A percentile compares a stretch with the other conserved stretches of the same genome.
These are phyloP conservation scores for Fusarium buharicum DNA, from an alignment of 2,329 filamentous ascomycete genomes.

Conservation along the genomic window DNA sequence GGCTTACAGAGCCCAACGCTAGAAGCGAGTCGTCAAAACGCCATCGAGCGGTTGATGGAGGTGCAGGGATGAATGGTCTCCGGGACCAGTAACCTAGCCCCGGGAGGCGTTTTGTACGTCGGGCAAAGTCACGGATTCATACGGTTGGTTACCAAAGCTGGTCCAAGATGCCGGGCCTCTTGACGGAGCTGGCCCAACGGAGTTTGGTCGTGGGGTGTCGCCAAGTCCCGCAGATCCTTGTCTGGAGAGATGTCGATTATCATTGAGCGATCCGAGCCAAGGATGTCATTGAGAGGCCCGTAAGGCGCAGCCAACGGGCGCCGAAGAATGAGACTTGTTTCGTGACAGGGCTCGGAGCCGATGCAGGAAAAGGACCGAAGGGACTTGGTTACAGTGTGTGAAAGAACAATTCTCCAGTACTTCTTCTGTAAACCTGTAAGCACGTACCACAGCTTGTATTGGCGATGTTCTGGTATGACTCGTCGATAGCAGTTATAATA, in stretches of 20 bases:
- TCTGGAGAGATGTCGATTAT: slow-evolving; percentile 8
- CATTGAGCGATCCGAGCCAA: slow-evolving; percentile 27
- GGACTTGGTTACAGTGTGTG: background rate
- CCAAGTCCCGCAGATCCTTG: background rate
- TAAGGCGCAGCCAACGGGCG: slow-evolving; percentile 9
- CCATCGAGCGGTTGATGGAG: slow-evolving; percentile 23
- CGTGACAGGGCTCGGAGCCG: background rate
- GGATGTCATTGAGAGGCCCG: slow-evolving; percentile 10
- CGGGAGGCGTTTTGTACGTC: slow-evolving; percentile 32
- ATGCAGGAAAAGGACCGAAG: slow-evolving; percentile 5
- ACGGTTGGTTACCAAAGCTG: slow-evolving; percentile 30
- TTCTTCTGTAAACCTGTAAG: too few relatives aligned
- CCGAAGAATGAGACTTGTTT: slow-evolving; percentile 16
- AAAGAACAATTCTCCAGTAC: too few relatives aligned
- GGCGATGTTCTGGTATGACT: too few relatives aligned
- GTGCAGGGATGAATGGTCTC: slow-evolving; percentile 11
- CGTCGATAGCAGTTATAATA: background rate
- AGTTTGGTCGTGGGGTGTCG: slow-evolving; percentile 16
- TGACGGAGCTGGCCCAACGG: slow-evolving; percentile 24
- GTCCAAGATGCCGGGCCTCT: slow-evolving; percentile 24
- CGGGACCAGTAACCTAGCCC: slow-evolving; percentile 16
- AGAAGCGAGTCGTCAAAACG: slow-evolving; percentile 9
- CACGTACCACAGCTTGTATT: too few relatives aligned
- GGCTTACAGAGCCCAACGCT: slow-evolving; percentile 28
- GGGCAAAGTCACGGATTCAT: slow-evolving; percentile 37